phyloP scores from a whole-genome alignment of 768 basidiomycete genomes.

The Myochromella boudieri region DNA sequence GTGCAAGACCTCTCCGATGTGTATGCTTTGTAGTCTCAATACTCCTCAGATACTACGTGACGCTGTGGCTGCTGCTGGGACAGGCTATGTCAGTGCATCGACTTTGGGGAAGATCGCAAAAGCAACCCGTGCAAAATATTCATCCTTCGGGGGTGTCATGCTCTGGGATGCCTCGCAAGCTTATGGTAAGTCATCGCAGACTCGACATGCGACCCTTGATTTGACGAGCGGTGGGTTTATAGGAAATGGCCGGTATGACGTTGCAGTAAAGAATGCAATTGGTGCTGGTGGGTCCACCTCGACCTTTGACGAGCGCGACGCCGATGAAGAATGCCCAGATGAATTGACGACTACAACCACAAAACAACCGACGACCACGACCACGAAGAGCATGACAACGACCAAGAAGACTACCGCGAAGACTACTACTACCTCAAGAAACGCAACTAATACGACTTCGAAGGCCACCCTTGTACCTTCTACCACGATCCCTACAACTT shows the following conservation, averaged over 20 bases:
- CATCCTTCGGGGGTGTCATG: conserved; percentile 66
- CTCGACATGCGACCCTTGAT: not conserved
- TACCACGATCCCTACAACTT: not conserved
- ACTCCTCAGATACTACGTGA: too few species aligned
- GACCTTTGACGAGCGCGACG: not conserved
- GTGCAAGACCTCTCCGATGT: too few species aligned
- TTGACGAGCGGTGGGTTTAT: not conserved
- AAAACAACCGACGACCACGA: too few species aligned
- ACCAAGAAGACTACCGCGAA: not conserved
- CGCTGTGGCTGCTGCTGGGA: conserved; percentile 50
- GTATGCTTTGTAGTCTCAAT: too few species aligned
- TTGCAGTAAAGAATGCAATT: conserved; percentile 61
- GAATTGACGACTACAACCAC: too few species aligned
- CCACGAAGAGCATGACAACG: too few species aligned
- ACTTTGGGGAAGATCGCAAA: conserved; percentile 47
- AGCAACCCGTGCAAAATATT: conserved; percentile 53
- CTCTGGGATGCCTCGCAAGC: conserved; percentile 51
- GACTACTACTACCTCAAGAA: too few species aligned
- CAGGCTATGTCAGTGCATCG: conserved; percentile 50
- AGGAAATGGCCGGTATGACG: conserved; percentile 61
- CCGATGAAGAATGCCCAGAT: not conserved
- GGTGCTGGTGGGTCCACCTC: conserved; percentile 40
- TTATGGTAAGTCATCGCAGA: conserved; percentile 39
- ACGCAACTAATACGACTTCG: too few species aligned
- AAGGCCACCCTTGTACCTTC: not conserved